phyloP scores from a whole-genome alignment of 2,329 filamentous ascomycete genomes.

The Colletotrichum neosansevieriae region DNA sequence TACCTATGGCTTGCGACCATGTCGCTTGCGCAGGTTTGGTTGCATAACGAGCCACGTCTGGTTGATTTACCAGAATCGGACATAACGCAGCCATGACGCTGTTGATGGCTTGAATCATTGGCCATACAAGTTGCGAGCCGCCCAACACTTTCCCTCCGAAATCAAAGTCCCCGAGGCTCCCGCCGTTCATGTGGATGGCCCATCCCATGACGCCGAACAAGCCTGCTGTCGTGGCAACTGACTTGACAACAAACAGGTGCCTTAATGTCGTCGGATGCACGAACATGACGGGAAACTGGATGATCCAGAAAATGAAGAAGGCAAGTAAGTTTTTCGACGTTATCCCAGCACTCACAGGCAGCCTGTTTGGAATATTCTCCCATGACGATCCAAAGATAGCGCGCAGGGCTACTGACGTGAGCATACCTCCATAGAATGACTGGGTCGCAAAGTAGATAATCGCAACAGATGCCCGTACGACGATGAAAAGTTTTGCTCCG shows the following conservation, averaged over 20 bases:
- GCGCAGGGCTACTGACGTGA: slow-evolving; percentile 50
- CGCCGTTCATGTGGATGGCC: slow-evolving; percentile 63
- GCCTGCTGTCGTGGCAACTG: slow-evolving; percentile 58
- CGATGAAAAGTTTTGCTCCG: slow-evolving; percentile 54
- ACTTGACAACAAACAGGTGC: slow-evolving; percentile 59
- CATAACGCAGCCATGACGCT: slow-evolving; percentile 55
- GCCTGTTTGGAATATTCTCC: slow-evolving; percentile 45
- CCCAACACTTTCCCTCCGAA: slow-evolving; percentile 36
- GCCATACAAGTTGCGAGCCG: slow-evolving; percentile 49
- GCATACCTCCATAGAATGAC: slow-evolving; percentile 50
- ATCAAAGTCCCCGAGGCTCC: slow-evolving; percentile 42
- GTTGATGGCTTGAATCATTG: slow-evolving; percentile 55
- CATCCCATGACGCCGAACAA: slow-evolving; percentile 55
- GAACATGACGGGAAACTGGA: slow-evolving; percentile 61
- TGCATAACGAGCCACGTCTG: slow-evolving; percentile 55
- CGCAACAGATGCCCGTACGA: slow-evolving; percentile 49
- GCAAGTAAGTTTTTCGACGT: slow-evolving; percentile 62
- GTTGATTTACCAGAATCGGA: slow-evolving; percentile 51
- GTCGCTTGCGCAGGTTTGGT: slow-evolving; percentile 43
- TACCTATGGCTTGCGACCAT: slow-evolving; percentile 47
- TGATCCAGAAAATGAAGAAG: slow-evolving; percentile 67
- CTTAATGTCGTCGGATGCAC: slow-evolving; percentile 63
- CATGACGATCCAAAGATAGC: slow-evolving; percentile 54
- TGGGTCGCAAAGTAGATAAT: slow-evolving; percentile 55
- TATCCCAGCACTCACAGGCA: slow-evolving; percentile 60